Percentiles rank a stretch among this genome's conserved stretches.
Conservation (phyloP, 1,284 basidiomycete genomes). For the Leccinum pallidistipes region DNA sequence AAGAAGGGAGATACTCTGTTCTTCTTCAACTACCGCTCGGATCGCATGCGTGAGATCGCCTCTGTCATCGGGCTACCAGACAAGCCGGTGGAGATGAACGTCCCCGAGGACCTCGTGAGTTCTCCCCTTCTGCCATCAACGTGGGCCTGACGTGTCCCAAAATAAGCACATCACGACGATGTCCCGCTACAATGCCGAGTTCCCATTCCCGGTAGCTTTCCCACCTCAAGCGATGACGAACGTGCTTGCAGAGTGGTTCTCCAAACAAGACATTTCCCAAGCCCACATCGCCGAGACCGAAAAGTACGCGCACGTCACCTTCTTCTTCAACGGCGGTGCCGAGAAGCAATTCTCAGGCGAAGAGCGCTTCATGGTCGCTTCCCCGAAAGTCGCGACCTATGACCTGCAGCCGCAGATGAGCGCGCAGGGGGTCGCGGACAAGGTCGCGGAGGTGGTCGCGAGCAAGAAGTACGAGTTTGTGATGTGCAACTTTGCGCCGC, state of each 20-base stretch:
- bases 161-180: conserved; percentile 82
- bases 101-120: conserved; percentile 80
- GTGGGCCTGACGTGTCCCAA: background rate
- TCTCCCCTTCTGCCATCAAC: background rate
- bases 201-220: conserved; percentile 85
- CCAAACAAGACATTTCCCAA: conserved; percentile 76
- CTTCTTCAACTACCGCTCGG: conserved; percentile 95
- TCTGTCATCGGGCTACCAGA: conserved; percentile 79
- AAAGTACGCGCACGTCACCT: conserved; percentile 94
- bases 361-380: conserved; percentile 84
- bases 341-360: conserved; percentile 88
- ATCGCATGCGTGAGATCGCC: conserved; percentile 88
- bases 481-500: conserved; percentile 96
- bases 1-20: conserved; percentile 83
- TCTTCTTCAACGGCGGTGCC: conserved; percentile 95
- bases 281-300: conserved; percentile 93
- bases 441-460: conserved; percentile 83
- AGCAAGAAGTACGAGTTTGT: conserved; percentile 76
- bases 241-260: conserved; percentile 87
- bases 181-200: conserved; percentile 90
- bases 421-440: conserved; percentile 82
- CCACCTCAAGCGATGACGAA: conserved; percentile 89
- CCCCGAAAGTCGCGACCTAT: conserved; percentile 89
- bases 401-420: conserved; percentile 88
- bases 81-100: conserved; percentile 61